Evolutionary conservation across 108 stramenopile genomes (phyloP).

Genomic region (Nitzschia inconspicua): DNA sequence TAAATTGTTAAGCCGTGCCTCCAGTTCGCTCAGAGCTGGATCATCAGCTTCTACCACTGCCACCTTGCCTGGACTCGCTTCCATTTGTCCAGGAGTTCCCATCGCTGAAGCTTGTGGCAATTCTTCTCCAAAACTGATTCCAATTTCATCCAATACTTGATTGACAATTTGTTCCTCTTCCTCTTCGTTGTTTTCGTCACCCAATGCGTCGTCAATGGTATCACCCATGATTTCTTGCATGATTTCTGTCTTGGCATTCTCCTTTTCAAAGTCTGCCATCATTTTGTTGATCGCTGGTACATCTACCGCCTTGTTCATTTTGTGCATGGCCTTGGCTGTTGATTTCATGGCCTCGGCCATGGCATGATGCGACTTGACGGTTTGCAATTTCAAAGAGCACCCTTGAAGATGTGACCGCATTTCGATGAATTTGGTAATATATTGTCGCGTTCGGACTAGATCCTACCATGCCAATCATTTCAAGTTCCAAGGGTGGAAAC

Average conservation of each 20-base stretch:
- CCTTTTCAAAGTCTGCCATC: conserved; percentile 95
- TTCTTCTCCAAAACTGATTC: conserved; percentile 73
- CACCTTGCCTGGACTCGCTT: conserved; percentile 32
- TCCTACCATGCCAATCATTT: conserved; percentile 59
- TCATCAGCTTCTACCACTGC: conserved; percentile 45
- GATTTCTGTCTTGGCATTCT: conserved; percentile 93
- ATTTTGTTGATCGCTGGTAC: conserved; percentile 92
- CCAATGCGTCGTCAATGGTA: conserved; percentile 91
- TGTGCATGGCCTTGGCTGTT: conserved; percentile 88
- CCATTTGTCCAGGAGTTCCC: conserved; percentile 27
- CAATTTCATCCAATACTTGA: conserved; percentile 90
- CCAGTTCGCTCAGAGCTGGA: conserved; percentile 76
- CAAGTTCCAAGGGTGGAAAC: too few relatives aligned
- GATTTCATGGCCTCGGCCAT: conserved; percentile 93
- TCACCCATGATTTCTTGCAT: conserved; percentile 98
- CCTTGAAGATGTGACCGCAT: conserved; percentile 94
- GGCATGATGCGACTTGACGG: conserved; percentile 92
- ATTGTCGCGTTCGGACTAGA: conserved; percentile 89
- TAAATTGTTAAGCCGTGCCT: conserved; percentile 86
- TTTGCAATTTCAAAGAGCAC: conserved; percentile 91
- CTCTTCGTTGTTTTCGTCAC: conserved; percentile 86
- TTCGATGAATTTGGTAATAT: conserved; percentile 95
- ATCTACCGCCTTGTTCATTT: conserved; percentile 94
- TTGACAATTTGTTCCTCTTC: conserved; percentile 89
- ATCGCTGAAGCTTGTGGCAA: conserved; percentile 70